These are phyloP conservation scores for Infundibulicybe gibba DNA, from an alignment of 768 basidiomycete species.

Conservation along the genomic window DNA sequence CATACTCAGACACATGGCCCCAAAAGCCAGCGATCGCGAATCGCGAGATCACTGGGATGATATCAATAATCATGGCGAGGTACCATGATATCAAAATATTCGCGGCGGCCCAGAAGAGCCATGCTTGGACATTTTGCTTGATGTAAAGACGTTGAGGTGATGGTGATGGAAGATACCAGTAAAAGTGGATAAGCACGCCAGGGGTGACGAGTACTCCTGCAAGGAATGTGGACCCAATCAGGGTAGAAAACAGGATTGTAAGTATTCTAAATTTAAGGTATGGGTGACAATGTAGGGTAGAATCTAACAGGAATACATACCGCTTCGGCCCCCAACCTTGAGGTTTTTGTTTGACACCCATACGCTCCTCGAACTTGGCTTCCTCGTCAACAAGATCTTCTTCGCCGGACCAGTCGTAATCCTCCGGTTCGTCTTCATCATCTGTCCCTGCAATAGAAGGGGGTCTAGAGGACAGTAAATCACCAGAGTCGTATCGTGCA, in stretches of 20 bases:
- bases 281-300: slow-evolving; percentile 1
- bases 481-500: slow-evolving; percentile 24
- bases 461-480: slow-evolving; percentile 22
- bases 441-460: slow-evolving; percentile 48
- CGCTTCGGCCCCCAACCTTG: slow-evolving; percentile 50
- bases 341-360: slow-evolving; percentile 45
- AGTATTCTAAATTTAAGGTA: slow-evolving; percentile 38
- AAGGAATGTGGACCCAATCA: slow-evolving; percentile 69
- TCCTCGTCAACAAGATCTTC: slow-evolving; percentile 73
- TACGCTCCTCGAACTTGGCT: slow-evolving; percentile 58
- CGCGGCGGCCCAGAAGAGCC: slow-evolving; percentile 80
- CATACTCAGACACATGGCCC: slow-evolving; percentile 71
- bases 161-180: slow-evolving; percentile 63
- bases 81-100: slow-evolving; percentile 80
- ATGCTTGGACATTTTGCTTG: slow-evolving; percentile 65
- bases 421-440: slow-evolving; percentile 54
- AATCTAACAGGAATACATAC: slow-evolving; percentile 25
- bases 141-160: slow-evolving; percentile 55
- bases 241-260: slow-evolving; percentile 62
- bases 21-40: slow-evolving; percentile 55
- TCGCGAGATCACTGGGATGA: slow-evolving; percentile 54
- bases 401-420: slow-evolving; percentile 79
- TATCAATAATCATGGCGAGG: slow-evolving; percentile 67
- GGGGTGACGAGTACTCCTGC: slow-evolving; percentile 59
- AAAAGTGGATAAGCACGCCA: slow-evolving; percentile 62